A percentile compares a stretch with the other conserved stretches of the same genome.
Conservation (phyloP, 805 yeast species). For the Suhomyces faveliae region DNA sequence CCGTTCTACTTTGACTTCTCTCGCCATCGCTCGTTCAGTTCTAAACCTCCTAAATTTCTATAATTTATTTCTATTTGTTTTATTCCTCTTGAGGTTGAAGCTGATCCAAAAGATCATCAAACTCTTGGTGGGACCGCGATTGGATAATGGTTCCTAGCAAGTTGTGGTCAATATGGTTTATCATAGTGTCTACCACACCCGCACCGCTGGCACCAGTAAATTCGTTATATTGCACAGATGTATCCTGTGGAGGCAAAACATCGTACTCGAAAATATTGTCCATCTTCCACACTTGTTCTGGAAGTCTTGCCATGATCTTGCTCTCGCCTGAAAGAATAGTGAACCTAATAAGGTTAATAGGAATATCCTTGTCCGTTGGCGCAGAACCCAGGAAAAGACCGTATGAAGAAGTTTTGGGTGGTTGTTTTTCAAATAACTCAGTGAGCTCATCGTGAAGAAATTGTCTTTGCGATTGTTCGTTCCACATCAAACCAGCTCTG, state of each 20-base stretch:
- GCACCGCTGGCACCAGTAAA: conserved; percentile 24
- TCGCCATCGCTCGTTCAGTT: too few relatives aligned
- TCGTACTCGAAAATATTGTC: conserved; percentile 70
- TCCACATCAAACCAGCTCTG: conserved; percentile 57
- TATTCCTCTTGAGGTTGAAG: conserved; percentile 17
- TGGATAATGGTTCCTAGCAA: conserved; percentile 44
- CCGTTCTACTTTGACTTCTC: too few relatives aligned
- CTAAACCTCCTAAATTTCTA: too few relatives aligned
- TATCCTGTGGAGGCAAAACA: conserved; percentile 59
- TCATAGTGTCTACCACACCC: conserved; percentile 6
- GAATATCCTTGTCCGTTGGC: conserved; percentile 35
- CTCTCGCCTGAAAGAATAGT: conserved; percentile 71
- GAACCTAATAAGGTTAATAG: conserved; percentile 63
- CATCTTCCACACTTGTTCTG: conserved; percentile 56
- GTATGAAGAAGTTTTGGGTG: conserved; percentile 1
- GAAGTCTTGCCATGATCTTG: conserved; percentile 67
- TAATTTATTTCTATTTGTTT: too few relatives aligned
- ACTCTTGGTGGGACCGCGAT: conserved; percentile 17
- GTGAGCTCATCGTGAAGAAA: conserved; percentile 49
- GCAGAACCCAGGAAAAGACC: conserved; percentile 7
- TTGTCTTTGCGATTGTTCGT: conserved; percentile 42
- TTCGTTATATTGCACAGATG: conserved; percentile 36
- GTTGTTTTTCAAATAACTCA: conserved; percentile 6
- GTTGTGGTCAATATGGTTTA: conserved; percentile 47
- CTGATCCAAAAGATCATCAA: conserved; percentile 19